These are phyloP conservation scores for Leishmania turanica DNA, from an alignment of 208 protist species.

Conservation along the genomic window DNA sequence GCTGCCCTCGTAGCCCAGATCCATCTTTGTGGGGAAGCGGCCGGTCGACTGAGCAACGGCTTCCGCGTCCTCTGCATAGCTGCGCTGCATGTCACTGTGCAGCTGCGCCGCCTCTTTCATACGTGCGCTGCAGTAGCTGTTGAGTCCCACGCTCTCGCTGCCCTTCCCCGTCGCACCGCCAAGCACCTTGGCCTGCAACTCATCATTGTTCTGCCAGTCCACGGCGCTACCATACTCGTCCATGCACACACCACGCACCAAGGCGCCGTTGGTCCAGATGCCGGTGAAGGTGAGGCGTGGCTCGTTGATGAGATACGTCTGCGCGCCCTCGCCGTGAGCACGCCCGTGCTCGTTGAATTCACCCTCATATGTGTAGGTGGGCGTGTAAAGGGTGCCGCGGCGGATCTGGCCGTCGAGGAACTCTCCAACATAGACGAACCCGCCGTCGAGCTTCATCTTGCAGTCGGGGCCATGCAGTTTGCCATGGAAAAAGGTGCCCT, in stretches of 20 bases:
- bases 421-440: slow-evolving; percentile 89
- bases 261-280: slow-evolving; percentile 82
- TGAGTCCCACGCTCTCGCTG: slow-evolving; percentile 65
- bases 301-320: slow-evolving; percentile 88
- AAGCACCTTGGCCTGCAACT: slow-evolving; percentile 73
- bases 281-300: slow-evolving; percentile 86
- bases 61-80: slow-evolving; percentile 79
- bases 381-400: slow-evolving; percentile 85
- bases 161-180: slow-evolving; percentile 37
- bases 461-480: slow-evolving; percentile 85
- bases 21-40: slow-evolving; percentile 69
- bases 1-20: slow-evolving; percentile 89
- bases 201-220: slow-evolving; percentile 90
- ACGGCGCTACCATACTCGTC: slow-evolving; percentile 90
- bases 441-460: slow-evolving; percentile 92
- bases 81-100: slow-evolving; percentile 68
- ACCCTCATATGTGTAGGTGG: slow-evolving; percentile 92
- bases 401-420: slow-evolving; percentile 85
- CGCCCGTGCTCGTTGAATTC: slow-evolving; percentile 90
- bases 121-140: slow-evolving; percentile 81
- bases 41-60: slow-evolving; percentile 49
- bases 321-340: slow-evolving; percentile 84
- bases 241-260: slow-evolving; percentile 79
- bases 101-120: slow-evolving; percentile 77
- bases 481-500: slow-evolving; percentile 87